Evolutionary conservation across 306 rosid genomes (phyloP), one percentile per base, ranked within the genome.

Genomic region (Myrica gale): DNA sequence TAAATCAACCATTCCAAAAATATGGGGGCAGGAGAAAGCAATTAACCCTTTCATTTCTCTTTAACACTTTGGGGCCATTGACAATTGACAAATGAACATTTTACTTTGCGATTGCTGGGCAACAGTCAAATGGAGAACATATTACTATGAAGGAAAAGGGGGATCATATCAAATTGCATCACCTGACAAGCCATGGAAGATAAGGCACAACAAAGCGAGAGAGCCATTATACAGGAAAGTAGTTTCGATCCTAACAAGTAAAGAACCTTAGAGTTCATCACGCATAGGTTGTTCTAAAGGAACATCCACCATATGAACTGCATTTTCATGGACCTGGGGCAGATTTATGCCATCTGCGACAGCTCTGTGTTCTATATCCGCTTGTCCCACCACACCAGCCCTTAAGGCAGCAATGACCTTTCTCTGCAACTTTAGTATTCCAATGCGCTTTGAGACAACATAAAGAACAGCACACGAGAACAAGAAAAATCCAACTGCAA

Each of bases 381-480:
- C 92, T 63, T 85, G 89, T 51, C 88, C 87, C 65, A 62, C 84
- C 87, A 90, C 52, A 69, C 96, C 97, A 13, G 96, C 97, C 82
- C 89, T 95, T 39, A 90, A 69, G 57, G 97, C 97, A 72, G 89
- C 90, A 9, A 90, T 90, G 76, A 92, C 93, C 72, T 87, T 80
- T 86, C 92, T 85, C 85, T 88, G 90, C 81, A 90, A 80, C n/a
- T 66, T 70, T 37, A 92, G 91, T 37, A 92, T 21, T 15, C 96
- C 92, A 46, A 95, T 78, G 50, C 97, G 90, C 89, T 89, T 94
- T 15, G 95, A 92, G 73, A 90, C 95, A 69, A 90, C 97, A 80
- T 95, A 89, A 16, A 95, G 90, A 76, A 92, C 93, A 39, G 89
- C 96, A 75, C 89, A 86, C 52, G 93, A 72, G 85, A 95, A 95